A percentile compares a stretch with the other conserved stretches of the same genome.
Evolutionary conservation across 1,284 basidiomycete genomes (phyloP).

Genomic region (Bondarzewia mesenterica): DNA sequence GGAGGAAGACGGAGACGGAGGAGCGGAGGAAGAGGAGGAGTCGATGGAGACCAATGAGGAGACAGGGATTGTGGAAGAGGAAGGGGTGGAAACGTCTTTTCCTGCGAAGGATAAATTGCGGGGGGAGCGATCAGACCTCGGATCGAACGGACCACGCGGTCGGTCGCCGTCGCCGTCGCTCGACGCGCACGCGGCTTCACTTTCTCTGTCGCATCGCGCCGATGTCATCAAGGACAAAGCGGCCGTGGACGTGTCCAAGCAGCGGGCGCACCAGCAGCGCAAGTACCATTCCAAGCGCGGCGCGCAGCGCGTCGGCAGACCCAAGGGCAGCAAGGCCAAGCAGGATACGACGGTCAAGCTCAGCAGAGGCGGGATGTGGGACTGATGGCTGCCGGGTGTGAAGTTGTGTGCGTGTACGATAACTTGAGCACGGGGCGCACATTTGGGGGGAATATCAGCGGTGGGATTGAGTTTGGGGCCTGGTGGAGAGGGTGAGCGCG

Average conservation of each 20-base stretch:
- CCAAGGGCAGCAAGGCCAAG: conserved; percentile 82
- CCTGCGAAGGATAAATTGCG: background rate
- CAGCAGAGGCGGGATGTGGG: conserved; percentile 59
- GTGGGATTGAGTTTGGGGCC: too few species aligned
- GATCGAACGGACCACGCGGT: too few species aligned
- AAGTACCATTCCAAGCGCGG: conserved; percentile 71
- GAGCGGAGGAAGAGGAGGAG: conserved; percentile 4
- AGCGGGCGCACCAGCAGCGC: conserved; percentile 54
- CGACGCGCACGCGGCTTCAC: background rate
- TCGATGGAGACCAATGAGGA: conserved; percentile 1
- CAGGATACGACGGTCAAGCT: conserved; percentile 60
- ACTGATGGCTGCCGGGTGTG: conserved; percentile 29
- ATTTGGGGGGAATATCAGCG: too few species aligned
- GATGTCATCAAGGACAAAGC: conserved; percentile 48
- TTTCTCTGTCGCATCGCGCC: conserved; percentile 10
- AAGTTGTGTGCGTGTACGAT: too few species aligned
- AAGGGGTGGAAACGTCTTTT: background rate
- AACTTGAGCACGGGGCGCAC: too few species aligned
- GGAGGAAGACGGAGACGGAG: conserved; percentile 21
- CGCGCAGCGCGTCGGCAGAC: conserved; percentile 56
- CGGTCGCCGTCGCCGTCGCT: background rate
- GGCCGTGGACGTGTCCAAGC: conserved; percentile 52
- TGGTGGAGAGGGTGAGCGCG: too few species aligned
- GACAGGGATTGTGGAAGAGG: background rate
- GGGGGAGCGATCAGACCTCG: background rate